Evolutionary conservation across 805 yeast species (phyloP), one percentile per base, ranked within the genome.

Genomic region (Blastobotrys parvus): DNA sequence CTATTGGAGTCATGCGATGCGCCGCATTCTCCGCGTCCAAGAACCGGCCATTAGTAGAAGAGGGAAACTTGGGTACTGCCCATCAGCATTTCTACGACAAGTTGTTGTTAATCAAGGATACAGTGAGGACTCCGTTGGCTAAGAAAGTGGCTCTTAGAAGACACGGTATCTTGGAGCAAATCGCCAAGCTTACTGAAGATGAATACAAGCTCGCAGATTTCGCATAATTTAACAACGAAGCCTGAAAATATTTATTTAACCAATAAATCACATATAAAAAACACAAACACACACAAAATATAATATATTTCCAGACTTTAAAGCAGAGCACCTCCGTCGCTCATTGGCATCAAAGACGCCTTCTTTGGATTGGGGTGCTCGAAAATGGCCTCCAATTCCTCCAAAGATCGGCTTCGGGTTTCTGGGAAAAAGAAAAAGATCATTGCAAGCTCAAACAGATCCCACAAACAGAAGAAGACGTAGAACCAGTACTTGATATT

Each of bases 371-470:
- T 43, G 4, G 38, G 33, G 2, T 47, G 38, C 34, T 19, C 20
- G 39, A 50, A 70, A 67, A 78, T 68, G 55, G 73, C 77, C 58
- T 82, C 86, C 49, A 83, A 83, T 65, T 83, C 86, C 66, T 84
- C 92, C 62, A 84, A 72, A 33, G 84, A 71, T 57, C 82, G 71
- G 46, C 90, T 90, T 65, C 74, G 76, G 45, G 94, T 84, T 65
- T 82, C 88, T 53, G 78, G 75, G 49, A 84, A 75, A 51, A 73
- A 69, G 70, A 82, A 78, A 70, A 74, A 77, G 41, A 82, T 81
- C 60, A 79, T 41, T 3, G 44, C 41, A 29, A 52, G 47, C 41
- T 59, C 61, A 21, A 54, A 44, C 15, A 55, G 19, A 43, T 57
- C 57, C 61, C 62, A 62, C 36, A 59, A 53, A 17, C 49, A 56